Conservation (phyloP, 305 asterid species). For the Rubia balearica region DNA sequence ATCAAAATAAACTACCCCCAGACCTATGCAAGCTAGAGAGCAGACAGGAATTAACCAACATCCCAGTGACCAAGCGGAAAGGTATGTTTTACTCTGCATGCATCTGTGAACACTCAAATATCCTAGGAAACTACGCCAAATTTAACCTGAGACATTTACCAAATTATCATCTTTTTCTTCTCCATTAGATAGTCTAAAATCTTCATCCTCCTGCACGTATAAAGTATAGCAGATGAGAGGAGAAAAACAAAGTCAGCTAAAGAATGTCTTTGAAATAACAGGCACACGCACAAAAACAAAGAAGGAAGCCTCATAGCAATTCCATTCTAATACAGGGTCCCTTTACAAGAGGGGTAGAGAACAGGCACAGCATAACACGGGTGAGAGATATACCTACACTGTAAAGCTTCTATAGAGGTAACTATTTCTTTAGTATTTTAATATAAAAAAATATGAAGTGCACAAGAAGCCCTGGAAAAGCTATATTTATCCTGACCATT, state of each 20-base stretch:
- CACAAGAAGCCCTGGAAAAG: neutral
- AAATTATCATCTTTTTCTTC: slow-evolving; percentile 48
- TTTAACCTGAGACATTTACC: slow-evolving; percentile 33
- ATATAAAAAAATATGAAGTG: neutral
- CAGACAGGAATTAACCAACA: neutral
- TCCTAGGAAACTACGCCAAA: neutral
- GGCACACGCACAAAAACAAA: neutral
- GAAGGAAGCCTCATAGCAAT: neutral
- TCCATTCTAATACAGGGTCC: neutral
- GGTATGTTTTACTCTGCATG: neutral
- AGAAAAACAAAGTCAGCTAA: neutral
- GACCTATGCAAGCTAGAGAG: slow-evolving; percentile 1
- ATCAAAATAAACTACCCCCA: neutral
- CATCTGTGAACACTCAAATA: neutral
- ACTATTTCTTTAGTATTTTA: neutral
- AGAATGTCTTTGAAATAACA: neutral
- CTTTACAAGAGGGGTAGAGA: neutral
- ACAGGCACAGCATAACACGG: neutral
- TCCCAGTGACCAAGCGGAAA: slow-evolving; percentile 6
- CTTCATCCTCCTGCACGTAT: slow-evolving; percentile 62
- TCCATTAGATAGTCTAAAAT: slow-evolving; percentile 54
- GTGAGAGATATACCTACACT: neutral
- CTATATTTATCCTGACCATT: neutral
- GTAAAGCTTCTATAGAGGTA: neutral
- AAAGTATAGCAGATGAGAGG: neutral